phyloP scores from a whole-genome alignment of 805 yeast species.

The Debaryomyces maramus region DNA sequence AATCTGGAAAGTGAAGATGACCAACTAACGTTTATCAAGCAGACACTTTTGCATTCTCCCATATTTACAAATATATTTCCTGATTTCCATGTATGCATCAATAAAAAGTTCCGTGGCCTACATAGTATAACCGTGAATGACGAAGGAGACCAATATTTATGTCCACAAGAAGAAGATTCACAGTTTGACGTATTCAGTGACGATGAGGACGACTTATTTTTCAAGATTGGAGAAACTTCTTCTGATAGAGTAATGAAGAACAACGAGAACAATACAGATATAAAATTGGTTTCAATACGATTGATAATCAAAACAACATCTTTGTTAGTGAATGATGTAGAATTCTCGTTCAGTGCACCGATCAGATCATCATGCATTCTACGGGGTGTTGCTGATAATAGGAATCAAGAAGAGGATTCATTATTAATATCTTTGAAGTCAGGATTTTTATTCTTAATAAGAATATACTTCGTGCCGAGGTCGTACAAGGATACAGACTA shows the following conservation, averaged over 20 bases:
- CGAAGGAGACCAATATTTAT: constrained; percentile 34
- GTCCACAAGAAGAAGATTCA: constrained; percentile 36
- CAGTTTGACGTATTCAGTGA: constrained; percentile 39
- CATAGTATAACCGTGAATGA: constrained; percentile 35
- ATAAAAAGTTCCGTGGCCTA: constrained; percentile 36
- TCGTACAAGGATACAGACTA: constrained; percentile 25
- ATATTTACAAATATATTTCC: constrained; percentile 33
- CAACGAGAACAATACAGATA: background rate
- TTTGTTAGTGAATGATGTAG: constrained; percentile 28
- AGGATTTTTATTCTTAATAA: constrained; percentile 39
- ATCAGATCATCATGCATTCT: constrained; percentile 33
- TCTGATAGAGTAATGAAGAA: constrained; percentile 4
- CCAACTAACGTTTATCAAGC: constrained; percentile 22
- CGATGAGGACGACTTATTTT: constrained; percentile 28
- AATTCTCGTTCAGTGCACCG: constrained; percentile 30
- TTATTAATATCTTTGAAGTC: constrained; percentile 40
- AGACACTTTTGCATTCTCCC: constrained; percentile 44
- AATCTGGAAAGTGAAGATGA: background rate
- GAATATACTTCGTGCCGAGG: constrained; percentile 39
- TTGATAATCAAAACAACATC: constrained; percentile 35
- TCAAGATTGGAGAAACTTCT: constrained; percentile 9
- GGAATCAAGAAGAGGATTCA: constrained; percentile 33
- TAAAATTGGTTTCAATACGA: constrained; percentile 13
- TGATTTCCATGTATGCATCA: constrained; percentile 29
- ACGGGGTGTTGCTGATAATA: constrained; percentile 18